Base-by-base conservation (phyloP, 1,139 yeast genomes). In the Candida glucosophila region DNA sequence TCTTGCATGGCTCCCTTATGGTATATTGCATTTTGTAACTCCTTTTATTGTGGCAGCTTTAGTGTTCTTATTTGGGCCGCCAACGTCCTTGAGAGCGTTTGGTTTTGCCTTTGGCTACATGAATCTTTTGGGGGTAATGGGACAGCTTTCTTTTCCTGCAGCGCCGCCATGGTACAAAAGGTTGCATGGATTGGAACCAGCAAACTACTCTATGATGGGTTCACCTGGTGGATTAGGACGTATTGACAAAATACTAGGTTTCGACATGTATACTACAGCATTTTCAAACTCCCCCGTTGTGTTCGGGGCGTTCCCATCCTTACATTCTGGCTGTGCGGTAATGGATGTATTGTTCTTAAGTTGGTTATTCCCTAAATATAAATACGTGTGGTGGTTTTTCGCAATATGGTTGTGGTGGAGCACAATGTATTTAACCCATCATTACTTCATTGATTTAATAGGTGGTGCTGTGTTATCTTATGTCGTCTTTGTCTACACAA, bases 151-250 rank as follows among this genome's bases (percentile, higher is more conserved):
- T 15, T 86, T 85, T 51, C 97, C 98, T 3, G 85, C 94, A 26
- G 96, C 98, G 33, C 95, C 99, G 17, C 99, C 99, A 18, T 90
- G 99, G 99, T 90, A 92, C 52, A 86, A 86, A 49, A 74, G 73
- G 37, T 55, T 77, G 27, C 77, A 90, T 48, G 96, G 95, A 1
- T 67, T 88, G 36, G 75, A 76, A 35, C 93, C 95, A 13, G 98
- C 98, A 5, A 74, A 85, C 52, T 90, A 92, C 53, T 62, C 79
- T 29, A 88, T 90, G 95, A 67, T 67, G 24, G 99, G 98, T 12
- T 79, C 93, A 2, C 95, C 99, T 3, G 99, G 98, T 42, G 99
- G 99, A 0, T 69, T 90, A 37, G 92, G 79, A 12, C 70, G 98
- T 44, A 85, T 90, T 39, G 99, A 90, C 52, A 52, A 60, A 29